Percentiles rank a stretch among this genome's conserved stretches.
These are phyloP conservation scores for Xylariaceae sp. DNA, from an alignment of 2,329 filamentous ascomycete genomes.

Conservation along the genomic window DNA sequence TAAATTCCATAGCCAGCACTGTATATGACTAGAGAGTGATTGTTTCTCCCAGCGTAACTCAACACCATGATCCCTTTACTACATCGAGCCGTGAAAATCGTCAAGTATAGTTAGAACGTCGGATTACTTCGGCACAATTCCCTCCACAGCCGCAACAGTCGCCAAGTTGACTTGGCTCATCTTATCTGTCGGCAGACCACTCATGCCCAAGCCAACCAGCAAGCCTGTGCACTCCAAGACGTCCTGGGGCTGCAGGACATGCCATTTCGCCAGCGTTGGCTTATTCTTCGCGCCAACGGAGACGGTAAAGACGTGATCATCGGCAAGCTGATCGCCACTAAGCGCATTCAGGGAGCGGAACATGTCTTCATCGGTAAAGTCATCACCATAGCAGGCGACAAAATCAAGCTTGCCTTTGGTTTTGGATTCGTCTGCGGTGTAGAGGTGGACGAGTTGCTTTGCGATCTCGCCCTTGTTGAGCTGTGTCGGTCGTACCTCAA, in stretches of 20 bases:
- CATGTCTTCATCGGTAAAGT: slow-evolving; percentile 96
- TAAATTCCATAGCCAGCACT: too few species aligned
- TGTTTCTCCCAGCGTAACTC: too few species aligned
- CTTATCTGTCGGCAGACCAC: slow-evolving; percentile 36
- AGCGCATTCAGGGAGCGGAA: slow-evolving; percentile 73
- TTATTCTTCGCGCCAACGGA: slow-evolving; percentile 90
- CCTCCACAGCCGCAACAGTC: slow-evolving; percentile 49
- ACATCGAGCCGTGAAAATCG: not conserved
- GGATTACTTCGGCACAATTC: slow-evolving; percentile 39
- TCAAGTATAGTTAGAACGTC: not conserved
- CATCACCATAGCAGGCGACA: slow-evolving; percentile 85
- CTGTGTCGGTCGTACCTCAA: slow-evolving; percentile 93
- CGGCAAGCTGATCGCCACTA: slow-evolving; percentile 48
- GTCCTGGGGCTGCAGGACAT: slow-evolving; percentile 81
- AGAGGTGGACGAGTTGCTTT: slow-evolving; percentile 72
- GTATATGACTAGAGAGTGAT: too few species aligned
- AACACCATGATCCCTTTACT: not conserved
- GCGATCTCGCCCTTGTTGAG: slow-evolving; percentile 98
- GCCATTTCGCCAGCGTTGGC: slow-evolving; percentile 84
- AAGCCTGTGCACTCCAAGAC: slow-evolving; percentile 67
- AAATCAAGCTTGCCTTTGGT: slow-evolving; percentile 62
- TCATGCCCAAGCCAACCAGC: slow-evolving; percentile 43
- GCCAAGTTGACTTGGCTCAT: slow-evolving; percentile 53
- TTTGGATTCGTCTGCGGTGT: slow-evolving; percentile 44
- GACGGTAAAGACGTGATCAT: slow-evolving; percentile 76